Evolutionary conservation across 176 grass and related monocot genomes (phyloP).

Genomic region (Otatea glauca): DNA sequence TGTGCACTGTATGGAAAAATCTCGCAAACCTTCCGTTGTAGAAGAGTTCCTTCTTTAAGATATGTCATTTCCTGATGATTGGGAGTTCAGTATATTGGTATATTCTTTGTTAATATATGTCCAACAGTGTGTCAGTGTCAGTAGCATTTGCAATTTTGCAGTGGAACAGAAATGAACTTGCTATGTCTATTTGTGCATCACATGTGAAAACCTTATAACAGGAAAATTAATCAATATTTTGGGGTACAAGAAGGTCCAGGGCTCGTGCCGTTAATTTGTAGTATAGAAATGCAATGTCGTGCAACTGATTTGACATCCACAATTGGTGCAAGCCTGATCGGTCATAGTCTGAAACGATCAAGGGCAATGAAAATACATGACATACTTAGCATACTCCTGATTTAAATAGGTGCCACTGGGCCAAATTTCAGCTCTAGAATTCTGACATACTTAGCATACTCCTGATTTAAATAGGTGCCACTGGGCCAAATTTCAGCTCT

Average conservation of each 20-base stretch:
- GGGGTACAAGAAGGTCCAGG: neutral
- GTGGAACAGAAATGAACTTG: neutral
- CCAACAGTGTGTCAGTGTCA: conserved; percentile 13
- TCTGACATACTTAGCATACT: neutral
- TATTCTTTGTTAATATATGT: neutral
- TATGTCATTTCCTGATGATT: conserved; percentile 72
- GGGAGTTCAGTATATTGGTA: conserved; percentile 2
- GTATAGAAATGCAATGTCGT: neutral
- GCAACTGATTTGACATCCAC: neutral
- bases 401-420: neutral
- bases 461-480: neutral
- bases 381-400: neutral
- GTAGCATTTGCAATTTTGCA: neutral
- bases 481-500: neutral
- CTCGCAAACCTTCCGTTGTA: conserved; percentile 69
- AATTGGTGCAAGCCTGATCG: neutral
- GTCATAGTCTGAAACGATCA: neutral
- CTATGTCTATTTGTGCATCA: neutral
- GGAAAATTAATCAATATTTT: conserved; percentile 12
- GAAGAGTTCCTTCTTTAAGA: conserved; percentile 90
- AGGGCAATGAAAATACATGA: conserved; percentile 10
- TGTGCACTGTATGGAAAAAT: conserved; percentile 79
- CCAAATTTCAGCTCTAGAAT: conserved; percentile 7
- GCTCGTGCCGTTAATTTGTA: neutral
- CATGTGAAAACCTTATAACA: neutral